Conservation (phyloP, 2,329 filamentous ascomycete species). For the Apiospora phragmitis region DNA sequence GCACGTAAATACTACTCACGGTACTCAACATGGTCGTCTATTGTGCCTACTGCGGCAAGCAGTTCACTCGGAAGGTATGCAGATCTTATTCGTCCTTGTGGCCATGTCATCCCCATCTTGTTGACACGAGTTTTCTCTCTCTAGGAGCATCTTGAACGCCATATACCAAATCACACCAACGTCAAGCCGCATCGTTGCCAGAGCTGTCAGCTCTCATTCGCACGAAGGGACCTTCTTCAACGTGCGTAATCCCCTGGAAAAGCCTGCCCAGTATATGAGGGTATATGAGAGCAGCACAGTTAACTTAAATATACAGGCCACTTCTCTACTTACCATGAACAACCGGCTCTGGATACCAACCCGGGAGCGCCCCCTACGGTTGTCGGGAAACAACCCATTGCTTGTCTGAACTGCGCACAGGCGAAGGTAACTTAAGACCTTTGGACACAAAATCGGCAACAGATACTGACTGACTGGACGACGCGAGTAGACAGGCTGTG, state of each 20-base stretch:
- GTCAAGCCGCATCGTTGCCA: conserved; percentile 54
- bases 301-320: conserved; percentile 40
- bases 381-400: conserved; percentile 40
- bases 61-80: conserved; percentile 10
- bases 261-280: background rate
- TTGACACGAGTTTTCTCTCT: background rate
- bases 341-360: conserved; percentile 6
- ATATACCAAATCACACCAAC: conserved; percentile 55
- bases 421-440: conserved; percentile 25
- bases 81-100: too few species aligned
- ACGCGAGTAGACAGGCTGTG: conserved; percentile 46
- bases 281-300: conserved; percentile 23
- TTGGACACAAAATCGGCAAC: background rate
- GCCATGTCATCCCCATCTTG: background rate
- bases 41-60: conserved; percentile 12
- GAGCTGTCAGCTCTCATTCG: conserved; percentile 50
- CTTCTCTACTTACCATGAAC: conserved; percentile 22
- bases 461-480: background rate
- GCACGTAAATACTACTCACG: background rate
- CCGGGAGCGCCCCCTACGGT: conserved; percentile 33
- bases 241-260: conserved; percentile 40
- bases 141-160: conserved; percentile 56
- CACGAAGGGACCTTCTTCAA: conserved; percentile 52
- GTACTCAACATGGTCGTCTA: conserved; percentile 1
- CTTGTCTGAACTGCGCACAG: conserved; percentile 50